Base-by-base conservation (phyloP, 148 eudicot species). In the Euryodendron excelsum region DNA sequence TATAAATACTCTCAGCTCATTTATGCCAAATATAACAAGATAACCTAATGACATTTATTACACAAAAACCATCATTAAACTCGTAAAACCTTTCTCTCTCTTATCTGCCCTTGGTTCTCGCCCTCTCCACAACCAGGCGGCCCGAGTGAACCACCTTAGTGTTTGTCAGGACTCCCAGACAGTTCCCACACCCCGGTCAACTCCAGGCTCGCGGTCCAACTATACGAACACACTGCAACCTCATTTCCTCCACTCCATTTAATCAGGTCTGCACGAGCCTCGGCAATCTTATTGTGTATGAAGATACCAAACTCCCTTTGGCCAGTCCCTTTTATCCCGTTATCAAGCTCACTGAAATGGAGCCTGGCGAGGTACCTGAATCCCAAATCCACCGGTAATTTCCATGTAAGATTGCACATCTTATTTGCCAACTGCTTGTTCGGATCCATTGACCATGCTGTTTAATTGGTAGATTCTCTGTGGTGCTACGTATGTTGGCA, bases 321-420 rank as follows among this genome's bases (percentile, higher is more conserved):
- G 41, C 75, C 75, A 31, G 14, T 31, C 37, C 52, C 75, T 17
- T 31, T 72, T 72, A 72, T 33, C 25, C 12, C 27, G 14, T 50
- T 18, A 25, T 71, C 83, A 17, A 80, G 25, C 69, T 87, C 86
- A 28, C 85, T 77, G 15, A 81, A 73, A 83, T 72, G 75, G 25
- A 72, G 39, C 75, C 75, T 52, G 15, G 52, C 62, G 1, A 72
- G 62, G 75, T 72, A 52, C 25, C 75, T 30, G 75, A 72, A 87
- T 31, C 90, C 90, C 23, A 52, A n/a, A 58, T 85, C 86, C 53
- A 87, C 86, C 7, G 65, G 6, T 44, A 85, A 69, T 48, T 9
- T 20, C 88, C 88, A 87, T 1, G 78, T 87, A 1, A 79, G 47
- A n/a, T n/a, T 82, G 11, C 44, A 13, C 14, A 36, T 10, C 21